These are phyloP conservation scores for Sporothrix mexicana DNA, from an alignment of 2,329 filamentous ascomycete genomes.

Conservation along the genomic window DNA sequence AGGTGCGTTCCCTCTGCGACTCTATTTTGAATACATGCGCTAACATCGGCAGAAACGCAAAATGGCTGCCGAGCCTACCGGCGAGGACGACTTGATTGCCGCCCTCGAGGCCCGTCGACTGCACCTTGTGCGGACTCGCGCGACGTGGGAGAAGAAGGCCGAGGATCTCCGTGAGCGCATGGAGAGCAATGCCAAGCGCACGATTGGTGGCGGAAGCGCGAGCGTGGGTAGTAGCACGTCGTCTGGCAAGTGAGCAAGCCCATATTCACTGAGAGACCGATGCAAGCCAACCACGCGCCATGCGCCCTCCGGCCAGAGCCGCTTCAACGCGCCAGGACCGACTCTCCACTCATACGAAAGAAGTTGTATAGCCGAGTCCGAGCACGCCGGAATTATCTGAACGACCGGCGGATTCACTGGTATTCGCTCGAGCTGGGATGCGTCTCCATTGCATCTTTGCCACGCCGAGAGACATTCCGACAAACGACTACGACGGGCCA, in stretches of 20 bases:
- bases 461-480: background rate
- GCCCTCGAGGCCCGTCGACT: conserved; percentile 42
- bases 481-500: background rate
- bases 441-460: too few species aligned
- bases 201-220: background rate
- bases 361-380: background rate
- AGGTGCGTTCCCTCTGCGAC: conserved; percentile 22
- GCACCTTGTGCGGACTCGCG: conserved; percentile 40
- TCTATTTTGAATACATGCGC: background rate
- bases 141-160: conserved; percentile 44
- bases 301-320: background rate
- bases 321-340: background rate
- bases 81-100: conserved; percentile 42
- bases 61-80: conserved; percentile 37
- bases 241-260: conserved; percentile 31
- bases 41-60: conserved; percentile 31
- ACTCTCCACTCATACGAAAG: background rate
- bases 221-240: background rate
- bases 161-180: conserved; percentile 42
- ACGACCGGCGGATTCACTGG: too few species aligned
- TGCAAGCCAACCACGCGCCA: background rate
- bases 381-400: background rate
- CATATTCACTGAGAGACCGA: background rate
- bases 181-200: conserved; percentile 31
- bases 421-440: too few species aligned